phyloP scores from a whole-genome alignment of 164 flowering plant species.

The Chimonanthus salicifolius region DNA sequence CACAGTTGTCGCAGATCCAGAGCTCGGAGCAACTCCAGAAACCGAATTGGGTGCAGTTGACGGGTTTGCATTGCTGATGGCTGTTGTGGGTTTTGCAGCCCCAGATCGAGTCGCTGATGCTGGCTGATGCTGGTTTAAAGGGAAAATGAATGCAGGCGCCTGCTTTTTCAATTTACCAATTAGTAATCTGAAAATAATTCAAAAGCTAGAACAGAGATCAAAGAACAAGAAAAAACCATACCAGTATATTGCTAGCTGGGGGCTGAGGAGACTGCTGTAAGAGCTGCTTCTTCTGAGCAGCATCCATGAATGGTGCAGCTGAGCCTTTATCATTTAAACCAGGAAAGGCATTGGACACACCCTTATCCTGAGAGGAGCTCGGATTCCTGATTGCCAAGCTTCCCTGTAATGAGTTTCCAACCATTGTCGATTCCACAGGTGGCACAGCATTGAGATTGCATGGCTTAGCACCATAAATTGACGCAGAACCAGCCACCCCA shows the following conservation, averaged over 20 bases:
- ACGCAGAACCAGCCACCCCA: slow-evolving; percentile 53
- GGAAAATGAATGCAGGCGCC: slow-evolving; percentile 79
- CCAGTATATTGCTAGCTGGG: slow-evolving; percentile 64
- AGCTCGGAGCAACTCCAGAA: slow-evolving; percentile 21
- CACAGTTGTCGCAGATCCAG: slow-evolving; percentile 48
- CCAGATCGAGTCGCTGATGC: slow-evolving; percentile 39
- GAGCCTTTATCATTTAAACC: slow-evolving; percentile 55
- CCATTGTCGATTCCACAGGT: slow-evolving; percentile 34
- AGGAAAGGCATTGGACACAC: slow-evolving; percentile 19
- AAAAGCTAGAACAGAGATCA: not conserved
- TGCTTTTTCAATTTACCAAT: slow-evolving; percentile 29
- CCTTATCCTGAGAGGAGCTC: slow-evolving; percentile 53
- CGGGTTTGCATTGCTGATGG: slow-evolving; percentile 20
- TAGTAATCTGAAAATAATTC: not conserved
- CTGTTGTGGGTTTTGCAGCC: slow-evolving; percentile 33
- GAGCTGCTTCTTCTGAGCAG: slow-evolving; percentile 41
- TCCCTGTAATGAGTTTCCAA: slow-evolving; percentile 33
- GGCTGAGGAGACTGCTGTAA: slow-evolving; percentile 62
- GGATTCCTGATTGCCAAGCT: slow-evolving; percentile 34
- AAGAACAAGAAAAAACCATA: slow-evolving; percentile 18
- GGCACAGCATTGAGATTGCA: slow-evolving; percentile 63
- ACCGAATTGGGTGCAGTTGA: slow-evolving; percentile 33
- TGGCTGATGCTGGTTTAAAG: slow-evolving; percentile 78
- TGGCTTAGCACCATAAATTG: slow-evolving; percentile 65
- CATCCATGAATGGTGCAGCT: slow-evolving; percentile 25